Base-by-base conservation (phyloP, 139 green algal species). In the Astrephomene gubernaculifera region DNA sequence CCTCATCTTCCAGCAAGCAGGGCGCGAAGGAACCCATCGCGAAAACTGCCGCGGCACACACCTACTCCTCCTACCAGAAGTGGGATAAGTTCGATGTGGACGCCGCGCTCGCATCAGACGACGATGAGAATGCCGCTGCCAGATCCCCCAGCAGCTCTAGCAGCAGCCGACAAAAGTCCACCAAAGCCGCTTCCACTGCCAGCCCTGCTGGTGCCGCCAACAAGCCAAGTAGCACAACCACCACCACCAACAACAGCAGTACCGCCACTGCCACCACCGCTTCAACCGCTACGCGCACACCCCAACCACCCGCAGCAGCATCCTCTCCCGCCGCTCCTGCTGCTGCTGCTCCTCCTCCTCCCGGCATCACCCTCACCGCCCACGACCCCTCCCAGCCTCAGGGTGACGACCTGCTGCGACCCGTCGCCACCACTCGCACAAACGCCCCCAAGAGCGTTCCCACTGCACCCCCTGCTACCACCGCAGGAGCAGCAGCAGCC, bases 41-140 rank as follows among this genome's bases (percentile, higher is more conserved):
- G 31, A 78, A 44, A 24, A 83, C 21, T 19, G 88, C 93, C 22
- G 93, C 92, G 12, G 75, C 86, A 3, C 93, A 97, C 90, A 97
- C 93, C 1, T 94, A 97, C 81, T 54, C 90, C 19, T 87, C 89
- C 22, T 91, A 91, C 71, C 71, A 65, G 69, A 95, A 95, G 57
- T 97, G 94, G 94, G 92, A 96, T 72, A 92, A 92, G 52, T 93
- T 96, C 78, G 91, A 97, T 64, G 87, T 92, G 3, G 93, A 97
- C 41, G 89, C 90, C 0, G 89, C 89, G 21, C 39, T 94, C 33
- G 83, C 75, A 1, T 79, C 87, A 25, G 89, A 91, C 57, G 70
- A 64, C 2, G 89, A 91, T 2, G 87, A 88, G 14, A 68, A 81
- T n/a, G n/a, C n/a, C n/a, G n/a, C n/a, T n/a, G n/a, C n/a, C n/a